These are phyloP conservation scores for Tanacetum coccineum DNA, from an alignment of 129 eudicot species.

Conservation along the genomic window DNA sequence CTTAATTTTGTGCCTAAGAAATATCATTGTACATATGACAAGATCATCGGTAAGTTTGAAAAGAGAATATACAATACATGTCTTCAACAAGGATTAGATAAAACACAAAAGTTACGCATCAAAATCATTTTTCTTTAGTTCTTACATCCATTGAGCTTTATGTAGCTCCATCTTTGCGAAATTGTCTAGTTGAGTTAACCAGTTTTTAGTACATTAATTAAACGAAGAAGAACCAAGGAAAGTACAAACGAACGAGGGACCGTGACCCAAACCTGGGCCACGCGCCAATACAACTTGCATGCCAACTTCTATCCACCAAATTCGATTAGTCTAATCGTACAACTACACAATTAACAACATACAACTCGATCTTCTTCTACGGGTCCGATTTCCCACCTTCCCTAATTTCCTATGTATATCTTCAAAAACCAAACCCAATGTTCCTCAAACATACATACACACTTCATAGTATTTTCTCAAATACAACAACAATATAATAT, in stretches of 20 bases:
- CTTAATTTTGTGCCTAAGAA: too few relatives aligned
- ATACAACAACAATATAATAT: conserved; percentile 18
- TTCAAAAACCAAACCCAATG: background rate
- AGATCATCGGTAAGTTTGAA: too few relatives aligned
- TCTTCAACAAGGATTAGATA: too few relatives aligned
- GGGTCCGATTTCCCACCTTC: conserved; percentile 17
- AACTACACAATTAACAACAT: background rate
- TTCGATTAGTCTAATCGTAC: background rate
- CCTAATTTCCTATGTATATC: background rate
- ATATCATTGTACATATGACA: too few relatives aligned
- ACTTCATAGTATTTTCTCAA: background rate
- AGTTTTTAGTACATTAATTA: too few relatives aligned
- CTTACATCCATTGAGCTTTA: too few relatives aligned
- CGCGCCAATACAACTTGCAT: conserved; percentile 27
- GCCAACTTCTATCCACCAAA: conserved; percentile 21
- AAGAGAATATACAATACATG: too few relatives aligned
- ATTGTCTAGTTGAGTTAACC: too few relatives aligned
- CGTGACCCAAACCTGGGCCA: conserved; percentile 22
- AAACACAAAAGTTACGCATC: too few relatives aligned
- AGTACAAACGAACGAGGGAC: background rate
- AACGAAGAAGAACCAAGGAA: conserved; percentile 15
- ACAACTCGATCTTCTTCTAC: conserved; percentile 12
- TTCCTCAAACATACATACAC: conserved; percentile 18
- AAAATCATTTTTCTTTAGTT: too few relatives aligned
- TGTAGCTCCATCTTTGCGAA: too few relatives aligned